Conservation (phyloP, 352 stramenopile species). For the Phytophthora brassicae region DNA sequence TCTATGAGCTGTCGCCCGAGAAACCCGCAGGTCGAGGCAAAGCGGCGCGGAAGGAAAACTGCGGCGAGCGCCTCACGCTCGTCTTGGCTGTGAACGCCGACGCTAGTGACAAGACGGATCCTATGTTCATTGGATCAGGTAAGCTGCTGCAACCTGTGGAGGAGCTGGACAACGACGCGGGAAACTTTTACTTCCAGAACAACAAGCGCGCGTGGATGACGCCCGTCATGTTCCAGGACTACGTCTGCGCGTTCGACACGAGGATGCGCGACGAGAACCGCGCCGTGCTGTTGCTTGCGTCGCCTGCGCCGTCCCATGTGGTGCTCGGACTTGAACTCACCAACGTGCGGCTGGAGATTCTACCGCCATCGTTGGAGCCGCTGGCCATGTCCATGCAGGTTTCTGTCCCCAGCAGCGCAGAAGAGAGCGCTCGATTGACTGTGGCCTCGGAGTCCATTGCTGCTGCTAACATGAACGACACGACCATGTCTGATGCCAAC, state of each 20-base stretch:
- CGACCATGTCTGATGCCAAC: slow-evolving; percentile 11
- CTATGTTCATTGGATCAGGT: slow-evolving; percentile 49
- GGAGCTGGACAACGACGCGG: slow-evolving; percentile 24
- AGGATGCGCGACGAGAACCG: slow-evolving; percentile 48
- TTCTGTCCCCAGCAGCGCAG: slow-evolving; percentile 41
- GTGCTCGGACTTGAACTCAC: slow-evolving; percentile 51
- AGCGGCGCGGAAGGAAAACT: slow-evolving; percentile 23
- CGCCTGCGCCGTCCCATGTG: slow-evolving; percentile 47
- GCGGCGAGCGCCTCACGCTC: slow-evolving; percentile 37
- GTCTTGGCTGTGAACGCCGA: slow-evolving; percentile 52
- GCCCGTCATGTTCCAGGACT: slow-evolving; percentile 63
- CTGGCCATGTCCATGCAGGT: slow-evolving; percentile 42
- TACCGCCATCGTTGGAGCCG: slow-evolving; percentile 44
- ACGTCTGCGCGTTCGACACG: slow-evolving; percentile 47
- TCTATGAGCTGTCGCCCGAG: slow-evolving; percentile 52
- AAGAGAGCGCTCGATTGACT: slow-evolving; percentile 27
- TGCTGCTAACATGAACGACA: slow-evolving; percentile 13
- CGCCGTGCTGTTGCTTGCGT: slow-evolving; percentile 45
- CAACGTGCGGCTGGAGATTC: slow-evolving; percentile 54
- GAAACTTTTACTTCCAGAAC: slow-evolving; percentile 52
- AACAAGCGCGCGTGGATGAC: slow-evolving; percentile 62
- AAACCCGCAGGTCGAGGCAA: slow-evolving; percentile 38
- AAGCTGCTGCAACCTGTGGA: slow-evolving; percentile 25
- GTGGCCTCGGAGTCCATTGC: slow-evolving; percentile 34
- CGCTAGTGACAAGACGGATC: slow-evolving; percentile 53